phyloP scores from a whole-genome alignment of 2,329 filamentous ascomycete genomes.

The Fusarium veterinarium region DNA sequence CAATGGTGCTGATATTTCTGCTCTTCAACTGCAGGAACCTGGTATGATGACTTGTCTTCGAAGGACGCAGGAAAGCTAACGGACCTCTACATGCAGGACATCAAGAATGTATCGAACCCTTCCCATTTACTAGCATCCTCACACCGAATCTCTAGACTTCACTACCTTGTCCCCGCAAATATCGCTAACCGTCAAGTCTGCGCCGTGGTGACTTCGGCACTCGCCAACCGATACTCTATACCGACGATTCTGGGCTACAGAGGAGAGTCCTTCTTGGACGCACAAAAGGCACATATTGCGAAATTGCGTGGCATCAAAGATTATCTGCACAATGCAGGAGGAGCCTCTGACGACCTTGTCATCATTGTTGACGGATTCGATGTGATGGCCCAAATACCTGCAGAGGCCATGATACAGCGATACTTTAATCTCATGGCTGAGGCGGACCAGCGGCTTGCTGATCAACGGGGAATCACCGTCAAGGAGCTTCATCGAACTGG shows the following conservation, averaged over 20 bases:
- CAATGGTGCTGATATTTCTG: constrained; percentile 4
- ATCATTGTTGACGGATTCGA: constrained; percentile 41
- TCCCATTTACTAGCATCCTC: constrained; percentile 1
- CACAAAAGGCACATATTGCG: constrained; percentile 32
- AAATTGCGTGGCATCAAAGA: constrained; percentile 33
- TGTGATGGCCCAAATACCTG: constrained; percentile 41
- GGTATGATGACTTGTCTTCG: background rate
- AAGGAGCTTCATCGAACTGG: constrained; percentile 28
- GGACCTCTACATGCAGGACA: background rate
- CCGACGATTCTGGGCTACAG: constrained; percentile 37
- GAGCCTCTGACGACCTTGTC: constrained; percentile 33
- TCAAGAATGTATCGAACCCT: background rate
- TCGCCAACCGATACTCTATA: constrained; percentile 40
- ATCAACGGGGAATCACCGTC: constrained; percentile 30
- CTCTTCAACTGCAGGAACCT: constrained; percentile 9
- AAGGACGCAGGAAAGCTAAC: background rate
- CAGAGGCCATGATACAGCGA: constrained; percentile 36
- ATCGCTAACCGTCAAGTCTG: constrained; percentile 25
- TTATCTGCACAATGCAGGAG: constrained; percentile 17
- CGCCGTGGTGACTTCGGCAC: constrained; percentile 33
- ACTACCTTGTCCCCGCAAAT: constrained; percentile 39
- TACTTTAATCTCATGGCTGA: constrained; percentile 31
- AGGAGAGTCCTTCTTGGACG: constrained; percentile 31
- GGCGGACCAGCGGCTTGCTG: constrained; percentile 34
- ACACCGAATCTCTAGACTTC: constrained; percentile 16